Conservation (phyloP, 495 filamentous ascomycete genomes). For the Daldinia loculata region DNA sequence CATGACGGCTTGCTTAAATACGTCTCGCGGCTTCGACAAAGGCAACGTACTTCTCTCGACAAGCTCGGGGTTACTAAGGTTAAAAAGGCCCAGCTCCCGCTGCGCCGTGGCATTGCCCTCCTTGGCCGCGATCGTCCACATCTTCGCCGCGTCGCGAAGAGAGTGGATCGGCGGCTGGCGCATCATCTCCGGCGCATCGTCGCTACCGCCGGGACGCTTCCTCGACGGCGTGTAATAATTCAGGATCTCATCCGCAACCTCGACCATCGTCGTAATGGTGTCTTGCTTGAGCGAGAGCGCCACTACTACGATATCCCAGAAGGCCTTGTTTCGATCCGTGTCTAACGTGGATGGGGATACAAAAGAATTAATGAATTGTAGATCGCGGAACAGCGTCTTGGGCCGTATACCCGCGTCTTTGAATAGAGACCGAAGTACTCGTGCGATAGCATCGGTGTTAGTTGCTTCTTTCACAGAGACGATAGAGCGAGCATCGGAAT, state of each 20-base stretch:
- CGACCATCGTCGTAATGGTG: constrained; percentile 88
- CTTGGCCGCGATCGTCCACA: constrained; percentile 95
- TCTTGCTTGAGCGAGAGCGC: constrained; percentile 90
- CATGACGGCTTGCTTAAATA: constrained; percentile 90
- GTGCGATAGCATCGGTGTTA: constrained; percentile 79
- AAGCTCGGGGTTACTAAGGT: constrained; percentile 90
- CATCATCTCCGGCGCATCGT: constrained; percentile 46
- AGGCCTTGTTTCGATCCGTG: constrained; percentile 88
- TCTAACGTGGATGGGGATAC: constrained; percentile 82
- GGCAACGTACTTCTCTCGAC: constrained; percentile 86
- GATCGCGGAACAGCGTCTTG: constrained; percentile 90
- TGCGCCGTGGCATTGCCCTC: constrained; percentile 94
- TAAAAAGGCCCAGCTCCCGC: constrained; percentile 92
- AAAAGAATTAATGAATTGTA: constrained; percentile 95
- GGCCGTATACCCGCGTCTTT: constrained; percentile 79
- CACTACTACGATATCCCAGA: constrained; percentile 92
- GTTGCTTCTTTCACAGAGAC: constrained; percentile 51
- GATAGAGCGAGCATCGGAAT: constrained; percentile 55
- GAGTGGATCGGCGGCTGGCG: constrained; percentile 61
- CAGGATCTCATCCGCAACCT: constrained; percentile 80
- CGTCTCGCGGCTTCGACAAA: constrained; percentile 83
- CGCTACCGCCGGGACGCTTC: constrained; percentile 40
- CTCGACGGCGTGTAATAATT: constrained; percentile 61
- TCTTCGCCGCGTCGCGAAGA: constrained; percentile 85
- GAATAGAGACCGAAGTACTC: constrained; percentile 81